Conservation (phyloP, 1,284 basidiomycete species). For the Moesziomyces sp. region DNA sequence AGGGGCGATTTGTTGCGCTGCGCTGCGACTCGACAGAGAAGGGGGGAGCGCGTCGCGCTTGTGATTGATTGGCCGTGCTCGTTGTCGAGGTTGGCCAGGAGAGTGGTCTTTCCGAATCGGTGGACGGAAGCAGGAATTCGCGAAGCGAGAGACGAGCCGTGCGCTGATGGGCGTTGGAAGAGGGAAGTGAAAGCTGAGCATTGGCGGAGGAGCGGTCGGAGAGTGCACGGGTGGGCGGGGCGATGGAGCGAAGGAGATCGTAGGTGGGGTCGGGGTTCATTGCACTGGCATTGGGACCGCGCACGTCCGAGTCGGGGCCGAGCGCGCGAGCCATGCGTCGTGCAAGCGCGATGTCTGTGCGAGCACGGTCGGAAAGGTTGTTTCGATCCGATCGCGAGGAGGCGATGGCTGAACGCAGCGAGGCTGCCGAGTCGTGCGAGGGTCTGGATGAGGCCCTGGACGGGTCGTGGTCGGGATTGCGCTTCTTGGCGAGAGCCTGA, state of each 20-base stretch:
- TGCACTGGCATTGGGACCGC: background rate
- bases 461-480: slow-evolving; percentile 13
- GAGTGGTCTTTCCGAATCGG: background rate
- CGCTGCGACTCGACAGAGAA: slow-evolving; percentile 1
- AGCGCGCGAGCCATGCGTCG: slow-evolving; percentile 11
- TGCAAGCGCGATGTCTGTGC: slow-evolving; percentile 1
- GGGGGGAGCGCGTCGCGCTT: background rate
- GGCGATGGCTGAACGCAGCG: slow-evolving; percentile 29
- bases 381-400: slow-evolving; percentile 14
- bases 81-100: background rate
- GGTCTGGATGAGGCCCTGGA: slow-evolving; percentile 3
- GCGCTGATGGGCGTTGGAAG: background rate
- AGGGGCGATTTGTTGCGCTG: background rate
- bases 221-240: slow-evolving; percentile 1
- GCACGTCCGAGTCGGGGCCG: slow-evolving; percentile 1
- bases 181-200: background rate
- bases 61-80: background rate
- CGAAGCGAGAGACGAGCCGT: slow-evolving; percentile 5
- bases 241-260: slow-evolving; percentile 22
- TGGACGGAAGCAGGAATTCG: slow-evolving; percentile 12
- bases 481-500: slow-evolving; percentile 39
- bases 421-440: slow-evolving; percentile 20
- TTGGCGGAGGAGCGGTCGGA: background rate
- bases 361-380: background rate
- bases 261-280: slow-evolving; percentile 19